These are phyloP conservation scores for Sclerotinia borealis DNA, from an alignment of 2,329 filamentous ascomycete species.

Conservation along the genomic window DNA sequence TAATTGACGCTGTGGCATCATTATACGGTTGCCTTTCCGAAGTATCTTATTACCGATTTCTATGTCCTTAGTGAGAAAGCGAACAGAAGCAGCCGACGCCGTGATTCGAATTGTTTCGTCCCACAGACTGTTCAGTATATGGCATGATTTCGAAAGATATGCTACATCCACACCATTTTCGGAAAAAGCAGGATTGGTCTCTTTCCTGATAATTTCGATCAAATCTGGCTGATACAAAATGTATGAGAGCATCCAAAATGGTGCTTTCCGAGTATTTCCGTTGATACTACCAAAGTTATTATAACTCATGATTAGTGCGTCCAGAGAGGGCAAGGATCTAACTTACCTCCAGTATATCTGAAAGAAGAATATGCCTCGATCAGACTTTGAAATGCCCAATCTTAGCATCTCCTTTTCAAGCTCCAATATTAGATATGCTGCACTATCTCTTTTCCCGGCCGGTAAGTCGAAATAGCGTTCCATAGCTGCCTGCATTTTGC, in stretches of 20 bases:
- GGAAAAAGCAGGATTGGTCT: conserved; percentile 2
- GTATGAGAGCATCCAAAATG: conserved; percentile 14
- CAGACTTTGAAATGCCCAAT: not conserved
- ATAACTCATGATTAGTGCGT: not conserved
- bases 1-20: conserved; percentile 8
- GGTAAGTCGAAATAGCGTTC: conserved; percentile 1
- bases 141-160: not conserved
- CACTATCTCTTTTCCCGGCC: not conserved
- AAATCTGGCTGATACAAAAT: not conserved
- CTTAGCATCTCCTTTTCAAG: conserved; percentile 6
- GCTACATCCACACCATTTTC: not conserved
- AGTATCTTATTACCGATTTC: conserved; percentile 2
- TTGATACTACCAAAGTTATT: conserved; percentile 6
- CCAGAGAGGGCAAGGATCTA: too few relatives aligned
- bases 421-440: not conserved
- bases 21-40: conserved; percentile 1
- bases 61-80: not conserved
- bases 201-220: not conserved
- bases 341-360: conserved; percentile 1
- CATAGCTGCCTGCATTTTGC: not conserved
- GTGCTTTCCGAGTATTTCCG: conserved; percentile 1
- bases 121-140: not conserved
- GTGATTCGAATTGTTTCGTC: conserved; percentile 2
- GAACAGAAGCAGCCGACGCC: conserved; percentile 2
- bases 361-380: not conserved